These are phyloP conservation scores for Barnettozyma populi DNA, from an alignment of 805 yeast genomes.

Conservation along the genomic window DNA sequence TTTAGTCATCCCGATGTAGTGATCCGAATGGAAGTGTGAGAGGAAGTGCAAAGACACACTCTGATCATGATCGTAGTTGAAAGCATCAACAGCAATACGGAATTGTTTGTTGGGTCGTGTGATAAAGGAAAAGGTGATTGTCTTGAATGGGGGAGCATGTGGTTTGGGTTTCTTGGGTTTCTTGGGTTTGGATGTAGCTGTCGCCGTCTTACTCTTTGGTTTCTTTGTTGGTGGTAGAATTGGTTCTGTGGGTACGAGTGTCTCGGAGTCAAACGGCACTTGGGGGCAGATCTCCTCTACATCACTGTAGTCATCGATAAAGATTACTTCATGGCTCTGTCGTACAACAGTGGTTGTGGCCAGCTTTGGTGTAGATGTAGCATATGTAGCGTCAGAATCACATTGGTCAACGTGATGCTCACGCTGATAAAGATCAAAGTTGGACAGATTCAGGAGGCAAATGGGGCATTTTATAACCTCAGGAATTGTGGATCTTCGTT, in stretches of 20 bases:
- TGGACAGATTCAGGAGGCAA: constrained; percentile 37
- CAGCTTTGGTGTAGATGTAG: constrained; percentile 6
- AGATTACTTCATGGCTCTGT: background rate
- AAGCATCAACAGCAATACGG: constrained; percentile 65
- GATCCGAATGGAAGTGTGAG: constrained; percentile 91
- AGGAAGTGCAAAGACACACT: constrained; percentile 49
- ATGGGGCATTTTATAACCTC: constrained; percentile 41
- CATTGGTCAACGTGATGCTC: constrained; percentile 55
- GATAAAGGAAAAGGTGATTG: constrained; percentile 35
- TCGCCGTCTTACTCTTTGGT: constrained; percentile 23
- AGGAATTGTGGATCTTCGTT: background rate
- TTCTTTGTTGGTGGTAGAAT: constrained; percentile 19
- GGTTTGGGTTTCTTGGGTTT: constrained; percentile 13
- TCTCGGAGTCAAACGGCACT: background rate
- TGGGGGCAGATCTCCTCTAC: background rate
- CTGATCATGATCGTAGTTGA: constrained; percentile 34
- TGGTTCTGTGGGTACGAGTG: background rate
- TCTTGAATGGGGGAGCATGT: constrained; percentile 45
- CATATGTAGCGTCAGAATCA: constrained; percentile 16
- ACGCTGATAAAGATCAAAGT: constrained; percentile 36
- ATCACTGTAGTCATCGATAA: constrained; percentile 1
- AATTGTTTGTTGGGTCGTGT: background rate
- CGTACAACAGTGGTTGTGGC: constrained; percentile 26
- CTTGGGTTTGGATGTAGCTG: constrained; percentile 24
- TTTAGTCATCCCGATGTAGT: constrained; percentile 80